Base-by-base conservation (phyloP, 2,329 filamentous ascomycete species). In the Sclerotiophoma versabilis region DNA sequence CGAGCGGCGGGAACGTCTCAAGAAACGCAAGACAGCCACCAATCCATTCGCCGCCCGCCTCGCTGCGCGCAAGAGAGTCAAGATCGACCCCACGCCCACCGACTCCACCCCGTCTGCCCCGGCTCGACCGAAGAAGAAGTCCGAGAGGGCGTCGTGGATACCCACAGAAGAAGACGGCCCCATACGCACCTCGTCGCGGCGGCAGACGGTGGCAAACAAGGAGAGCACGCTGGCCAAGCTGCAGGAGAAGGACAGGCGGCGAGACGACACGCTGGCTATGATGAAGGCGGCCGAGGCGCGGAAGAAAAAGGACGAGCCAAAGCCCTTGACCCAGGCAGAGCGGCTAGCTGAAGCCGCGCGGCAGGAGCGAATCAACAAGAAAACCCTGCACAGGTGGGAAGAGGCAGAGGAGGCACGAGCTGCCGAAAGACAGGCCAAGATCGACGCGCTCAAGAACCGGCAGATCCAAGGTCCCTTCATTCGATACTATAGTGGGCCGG, bases 311-410 rank as follows among this genome's bases (percentile, higher is more conserved):
- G 78, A 86, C 59, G 91, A 92, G 75, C 90, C 91, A 49, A 89
- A 89, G 54, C 84, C 89, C 23, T 87, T 96, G 85, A 96, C 92
- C 5, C 93, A 97, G 75, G 91, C 86, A 37, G 88, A 98, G 72
- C 85, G 92, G 30, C 81, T 97, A 23, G 87, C 86, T 23, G 91
- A 96, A 75, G 93, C 93, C 1, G 91, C 88, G 15, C 79, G 87
- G 46, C 88, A 96, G 6, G 95, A 98, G 76, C 89, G 89, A 75
- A 83, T 88, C 66, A 97, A 99, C 75, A 85, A 89, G 64, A 96
- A 91, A 81, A 98, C 89, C 75, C 78, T 96, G 69, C 97, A 93
- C 70, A 84, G 91, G 50, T 98, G 93, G 93, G 93, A 98, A 74
- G 89, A 92, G 74, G 91, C 92, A 6, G 95, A 99, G 77, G 92